phyloP scores from a whole-genome alignment of 257 asterid genomes.

The Solanum chaucha region DNA sequence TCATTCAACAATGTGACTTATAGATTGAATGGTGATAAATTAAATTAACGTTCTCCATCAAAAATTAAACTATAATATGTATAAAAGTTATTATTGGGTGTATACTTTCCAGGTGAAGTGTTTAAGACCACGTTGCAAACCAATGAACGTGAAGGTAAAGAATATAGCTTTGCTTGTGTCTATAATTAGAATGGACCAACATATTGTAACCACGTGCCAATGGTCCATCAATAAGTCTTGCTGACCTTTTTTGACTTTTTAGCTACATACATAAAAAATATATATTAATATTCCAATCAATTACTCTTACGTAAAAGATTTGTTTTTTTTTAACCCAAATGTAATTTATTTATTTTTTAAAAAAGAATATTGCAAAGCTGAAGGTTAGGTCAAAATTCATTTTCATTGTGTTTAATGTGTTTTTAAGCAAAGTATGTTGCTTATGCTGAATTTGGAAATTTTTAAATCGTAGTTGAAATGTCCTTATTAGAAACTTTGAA shows the following conservation, averaged over 20 bases:
- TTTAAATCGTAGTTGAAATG: background rate
- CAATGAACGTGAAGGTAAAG: background rate
- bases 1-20: background rate
- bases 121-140: no score
- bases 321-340: background rate
- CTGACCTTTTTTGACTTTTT: background rate
- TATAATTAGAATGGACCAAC: background rate
- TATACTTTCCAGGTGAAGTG: no score
- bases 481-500: background rate
- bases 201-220: background rate
- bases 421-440: background rate
- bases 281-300: background rate
- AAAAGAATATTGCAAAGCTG: background rate
- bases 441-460: background rate
- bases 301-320: background rate
- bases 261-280: background rate
- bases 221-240: background rate
- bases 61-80: background rate
- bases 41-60: background rate
- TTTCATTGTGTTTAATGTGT: background rate
- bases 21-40: background rate
- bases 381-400: background rate
- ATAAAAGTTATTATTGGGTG: background rate
- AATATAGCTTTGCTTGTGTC: background rate
- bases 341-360: background rate